Percentiles rank a stretch among this genome's conserved stretches.
Conservation (phyloP, 768 basidiomycete genomes). For the Pleurotus djamor region DNA sequence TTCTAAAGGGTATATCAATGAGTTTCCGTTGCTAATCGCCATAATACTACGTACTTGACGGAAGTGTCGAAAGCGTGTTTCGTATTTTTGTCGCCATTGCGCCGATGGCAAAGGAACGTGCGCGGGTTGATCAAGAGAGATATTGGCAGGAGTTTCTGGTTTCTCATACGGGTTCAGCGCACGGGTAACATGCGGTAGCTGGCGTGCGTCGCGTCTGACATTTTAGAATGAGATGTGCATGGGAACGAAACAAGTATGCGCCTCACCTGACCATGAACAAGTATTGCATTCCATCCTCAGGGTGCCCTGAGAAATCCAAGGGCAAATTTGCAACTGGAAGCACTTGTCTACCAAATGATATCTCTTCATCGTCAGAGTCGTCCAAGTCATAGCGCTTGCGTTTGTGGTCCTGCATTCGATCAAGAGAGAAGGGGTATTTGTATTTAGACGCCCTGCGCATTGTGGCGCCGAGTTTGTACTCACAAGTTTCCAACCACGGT, state of each 20-base stretch:
- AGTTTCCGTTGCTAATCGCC: background rate
- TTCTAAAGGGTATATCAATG: conserved; percentile 44
- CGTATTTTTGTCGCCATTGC: conserved; percentile 63
- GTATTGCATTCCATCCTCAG: conserved; percentile 75
- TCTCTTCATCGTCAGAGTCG: conserved; percentile 60
- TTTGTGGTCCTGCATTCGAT: conserved; percentile 27
- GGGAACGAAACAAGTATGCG: background rate
- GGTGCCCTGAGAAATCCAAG: conserved; percentile 60
- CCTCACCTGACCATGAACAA: conserved; percentile 77
- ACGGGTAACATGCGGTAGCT: conserved; percentile 62
- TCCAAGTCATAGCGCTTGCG: conserved; percentile 52
- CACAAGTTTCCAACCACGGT: background rate
- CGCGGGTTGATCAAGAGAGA: conserved; percentile 16
- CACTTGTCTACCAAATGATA: conserved; percentile 63
- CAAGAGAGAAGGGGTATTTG: background rate
- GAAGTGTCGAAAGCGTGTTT: conserved; percentile 62
- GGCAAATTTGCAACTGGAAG: conserved; percentile 83
- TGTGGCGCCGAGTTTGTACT: background rate
- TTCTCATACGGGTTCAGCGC: conserved; percentile 68
- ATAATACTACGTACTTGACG: conserved; percentile 46
- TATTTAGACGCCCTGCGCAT: background rate
- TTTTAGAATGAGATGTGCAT: background rate
- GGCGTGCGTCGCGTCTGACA: conserved; percentile 66
- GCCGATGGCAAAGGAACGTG: conserved; percentile 52
- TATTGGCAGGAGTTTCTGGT: conserved; percentile 21